Base-by-base conservation (phyloP, 2,329 filamentous ascomycete species). In the Simplicillium sp. region DNA sequence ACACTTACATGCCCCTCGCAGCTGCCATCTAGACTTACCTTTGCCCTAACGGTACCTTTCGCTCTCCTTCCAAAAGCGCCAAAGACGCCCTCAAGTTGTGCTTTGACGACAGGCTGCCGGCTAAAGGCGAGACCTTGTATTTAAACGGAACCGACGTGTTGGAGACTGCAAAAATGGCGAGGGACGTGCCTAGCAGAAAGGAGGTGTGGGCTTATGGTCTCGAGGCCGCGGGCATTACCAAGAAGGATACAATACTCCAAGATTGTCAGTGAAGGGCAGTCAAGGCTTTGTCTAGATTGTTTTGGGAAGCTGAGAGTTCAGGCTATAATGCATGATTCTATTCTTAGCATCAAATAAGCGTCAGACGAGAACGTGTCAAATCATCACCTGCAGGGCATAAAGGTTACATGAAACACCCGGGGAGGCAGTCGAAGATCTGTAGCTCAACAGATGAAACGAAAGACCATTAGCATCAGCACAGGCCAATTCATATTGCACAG, bases 41-140 rank as follows among this genome's bases (percentile, higher is more conserved):
- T 28, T 51, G 36, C 7, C 54, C 60, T 1, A 64, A 65, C 28
- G 58, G 56, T 1, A 31, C 45, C 2, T 35, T 57, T 7, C 50
- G 59, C 5, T 51, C 60, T 3, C 3, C 49, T 25, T 48, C 48
- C 48, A 61, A 58, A 49, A 61, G 59, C 29, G 61, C 59, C 4
- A 47, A 37, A 7, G 57, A 65, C 46, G 48, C 53, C 25, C 33
- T 61, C 35, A 25, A 25, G 20, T 9, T 25, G 20, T 6, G 20
- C 20, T 25, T 25, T 25, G 20, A 25, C 20, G 20, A 9, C 9
- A 6, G 20, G 20, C 20, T 25, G 20, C 20, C 20, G 20, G 20
- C 5, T 25, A 25, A 25, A 25, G 20, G 20, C 20, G 20, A 25
- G 9, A 9, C 20, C 9, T 9, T 60, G 18, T 63, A 65, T 43